These are phyloP conservation scores for Aspergillus sp. DNA, from an alignment of 2,329 filamentous ascomycete genomes.

Conservation along the genomic window DNA sequence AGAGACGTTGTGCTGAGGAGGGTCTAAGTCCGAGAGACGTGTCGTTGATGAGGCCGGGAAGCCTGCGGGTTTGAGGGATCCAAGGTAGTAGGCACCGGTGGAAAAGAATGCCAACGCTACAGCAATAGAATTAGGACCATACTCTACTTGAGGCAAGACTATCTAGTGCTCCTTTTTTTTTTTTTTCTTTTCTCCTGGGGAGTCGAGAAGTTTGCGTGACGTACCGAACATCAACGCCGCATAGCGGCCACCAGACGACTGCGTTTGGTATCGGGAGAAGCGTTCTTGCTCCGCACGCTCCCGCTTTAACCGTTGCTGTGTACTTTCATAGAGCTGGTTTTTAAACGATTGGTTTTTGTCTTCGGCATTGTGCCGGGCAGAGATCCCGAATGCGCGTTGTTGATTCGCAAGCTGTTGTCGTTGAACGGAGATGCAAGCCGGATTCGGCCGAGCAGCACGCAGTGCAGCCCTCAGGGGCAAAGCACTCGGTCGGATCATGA, in stretches of 20 bases:
- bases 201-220: slow-evolving; percentile 1
- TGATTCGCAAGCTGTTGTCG: slow-evolving; percentile 4
- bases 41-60: slow-evolving; percentile 49
- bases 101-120: slow-evolving; percentile 45
- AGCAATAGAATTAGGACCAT: slow-evolving; percentile 4
- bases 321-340: slow-evolving; percentile 55
- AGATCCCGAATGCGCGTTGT: slow-evolving; percentile 15
- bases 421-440: not conserved
- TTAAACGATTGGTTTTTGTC: slow-evolving; percentile 45
- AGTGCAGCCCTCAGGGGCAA: slow-evolving; percentile 6
- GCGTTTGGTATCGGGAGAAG: slow-evolving; percentile 38
- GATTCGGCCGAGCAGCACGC: slow-evolving; percentile 2
- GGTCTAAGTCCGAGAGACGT: slow-evolving; percentile 40
- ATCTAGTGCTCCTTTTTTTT: not conserved
- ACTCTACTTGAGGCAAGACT: not conserved
- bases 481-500: slow-evolving; percentile 15
- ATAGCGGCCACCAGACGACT: slow-evolving; percentile 32
- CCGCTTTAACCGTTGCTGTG: slow-evolving; percentile 48
- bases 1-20: slow-evolving; percentile 49
- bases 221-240: slow-evolving; percentile 31
- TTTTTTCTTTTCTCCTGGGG: not conserved
- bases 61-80: slow-evolving; percentile 41
- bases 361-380: slow-evolving; percentile 13
- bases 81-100: slow-evolving; percentile 49
- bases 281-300: slow-evolving; percentile 51